phyloP scores from a whole-genome alignment of 768 basidiomycete genomes.

The Termitomyces heimii region DNA sequence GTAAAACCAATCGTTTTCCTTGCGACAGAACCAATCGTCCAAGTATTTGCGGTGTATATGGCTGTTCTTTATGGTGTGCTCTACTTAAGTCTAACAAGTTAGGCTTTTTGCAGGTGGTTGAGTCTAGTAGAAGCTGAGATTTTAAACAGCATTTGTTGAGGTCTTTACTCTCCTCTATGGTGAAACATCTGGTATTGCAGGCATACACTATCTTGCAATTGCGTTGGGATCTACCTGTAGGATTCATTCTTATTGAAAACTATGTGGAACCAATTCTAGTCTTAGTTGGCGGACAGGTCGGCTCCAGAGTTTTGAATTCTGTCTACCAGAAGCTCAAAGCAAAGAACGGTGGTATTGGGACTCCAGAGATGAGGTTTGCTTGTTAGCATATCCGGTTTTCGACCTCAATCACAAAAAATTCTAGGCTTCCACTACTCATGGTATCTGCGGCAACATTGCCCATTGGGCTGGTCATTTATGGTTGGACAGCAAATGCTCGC shows the following conservation, averaged over 20 bases:
- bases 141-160: slow-evolving; percentile 41
- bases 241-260: slow-evolving; percentile 21
- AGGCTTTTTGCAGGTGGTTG: slow-evolving; percentile 5
- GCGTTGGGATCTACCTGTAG: slow-evolving; percentile 44
- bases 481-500: slow-evolving; percentile 49
- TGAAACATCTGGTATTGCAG: slow-evolving; percentile 44
- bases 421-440: slow-evolving; percentile 34
- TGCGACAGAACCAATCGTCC: slow-evolving; percentile 52
- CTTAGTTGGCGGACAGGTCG: slow-evolving; percentile 30
- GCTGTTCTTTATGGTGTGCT: slow-evolving; percentile 51
- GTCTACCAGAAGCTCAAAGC: slow-evolving; percentile 39
- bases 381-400: background rate
- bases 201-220: slow-evolving; percentile 58
- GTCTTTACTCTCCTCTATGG: slow-evolving; percentile 45
- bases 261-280: background rate
- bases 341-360: slow-evolving; percentile 45
- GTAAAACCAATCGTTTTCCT: slow-evolving; percentile 55
- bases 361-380: slow-evolving; percentile 44
- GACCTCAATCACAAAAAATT: background rate
- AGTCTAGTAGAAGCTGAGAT: background rate
- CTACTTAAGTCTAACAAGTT: slow-evolving; percentile 34
- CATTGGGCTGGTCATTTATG: slow-evolving; percentile 54
- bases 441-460: slow-evolving; percentile 48
- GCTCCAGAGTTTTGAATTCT: slow-evolving; percentile 40
- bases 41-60: slow-evolving; percentile 52